Base-by-base conservation (phyloP, 768 basidiomycete species). In the Coprinopsis sp. region DNA sequence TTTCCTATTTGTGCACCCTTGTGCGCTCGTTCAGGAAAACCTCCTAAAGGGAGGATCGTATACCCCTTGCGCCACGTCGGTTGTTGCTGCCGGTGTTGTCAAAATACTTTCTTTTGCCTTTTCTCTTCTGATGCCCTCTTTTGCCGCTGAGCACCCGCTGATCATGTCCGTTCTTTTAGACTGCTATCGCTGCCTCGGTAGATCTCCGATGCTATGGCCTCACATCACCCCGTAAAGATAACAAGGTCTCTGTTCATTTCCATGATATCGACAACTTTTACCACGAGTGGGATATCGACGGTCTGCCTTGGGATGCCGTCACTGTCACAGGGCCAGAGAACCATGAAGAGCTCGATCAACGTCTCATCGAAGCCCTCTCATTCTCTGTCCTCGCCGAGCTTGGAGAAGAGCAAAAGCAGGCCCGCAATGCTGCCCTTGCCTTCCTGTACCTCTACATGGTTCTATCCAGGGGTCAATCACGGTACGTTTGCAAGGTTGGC, bases 361-460 rank as follows among this genome's bases (percentile, higher is more conserved):
- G 71, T 42, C 74, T 96, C 38, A 67, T 94, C 10, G 78, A 83
- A 37, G 84, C 87, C 11, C 79, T 97, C 51, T 78, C 76, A 41
- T 53, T 63, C 38, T 67, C 67, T 4, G 68, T 72, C 14, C 51
- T 78, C 52, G 56, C 57, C 31, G 63, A 62, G 28, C 55, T 76
- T 18, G 61, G 56, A 37, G 66, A 67, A 33, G 58, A 60, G 30
- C 58, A 66, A 53, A 68, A 64, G 51, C 61, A 65, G 49, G 76
- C 72, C 28, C 56, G 63, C 49, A 63, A 63, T 47, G 76, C 77
- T 27, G 59, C 64, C 49, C 55, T 90, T 23, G 83, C 91, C 8
- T 97, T 96, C 76, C 69, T 98, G 56, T 98, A 98, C 68, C 71
- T 97, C 49, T 96, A 96, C 70, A 87, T 98, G 82, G 73, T 76